Evolutionary conservation across 164 flowering plant genomes (phyloP), one percentile per base, ranked within the genome.

Genomic region (Chloranthus sessilifolius): DNA sequence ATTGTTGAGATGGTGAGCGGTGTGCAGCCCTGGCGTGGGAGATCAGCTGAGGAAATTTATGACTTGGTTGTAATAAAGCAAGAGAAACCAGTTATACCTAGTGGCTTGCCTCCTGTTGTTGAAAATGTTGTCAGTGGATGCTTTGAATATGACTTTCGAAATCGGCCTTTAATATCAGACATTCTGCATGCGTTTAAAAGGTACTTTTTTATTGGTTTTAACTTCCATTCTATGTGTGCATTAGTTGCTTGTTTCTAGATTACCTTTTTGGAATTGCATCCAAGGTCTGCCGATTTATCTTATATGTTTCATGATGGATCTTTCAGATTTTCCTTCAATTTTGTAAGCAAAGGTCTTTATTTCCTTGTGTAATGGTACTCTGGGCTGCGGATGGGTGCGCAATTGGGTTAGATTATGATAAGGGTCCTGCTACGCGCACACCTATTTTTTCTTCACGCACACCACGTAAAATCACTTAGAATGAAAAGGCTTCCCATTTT

Each of bases 1-100:
- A 67, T 87, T 47, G 64, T 87, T 22, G 98, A 91, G 71, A 87
- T 91, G 92, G 58, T 85, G 56, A 87, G 78, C 52, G 96, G 98
- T 14, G 55, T 63, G 48, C 81, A 67, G 29, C 95, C 98, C 30
- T 87, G 95, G 96, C 62, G 48, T 70, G 96, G 95, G 31, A 81
- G 25, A 61, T 83, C 95, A 10, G 65, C 67, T n/a, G 77, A 75
- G 28, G 95, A 85, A 48, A 80, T 87, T 20, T 75, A 72, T 58
- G 61, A 71, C 7, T 66, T 65, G 28, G 95, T 85, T 42, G 89
- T 91, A 21, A 66, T 51, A 22, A 80, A 78, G 61, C 85, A 78
- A 62, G 92, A 91, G 65, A 91, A 74, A 50, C 96, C 92, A 43
- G 50, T 12, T 20, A 47, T 91, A 61, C 96, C 95, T 5, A 42